These are phyloP conservation scores for Penicillium salamii DNA, from an alignment of 495 filamentous ascomycete genomes.

Conservation along the genomic window DNA sequence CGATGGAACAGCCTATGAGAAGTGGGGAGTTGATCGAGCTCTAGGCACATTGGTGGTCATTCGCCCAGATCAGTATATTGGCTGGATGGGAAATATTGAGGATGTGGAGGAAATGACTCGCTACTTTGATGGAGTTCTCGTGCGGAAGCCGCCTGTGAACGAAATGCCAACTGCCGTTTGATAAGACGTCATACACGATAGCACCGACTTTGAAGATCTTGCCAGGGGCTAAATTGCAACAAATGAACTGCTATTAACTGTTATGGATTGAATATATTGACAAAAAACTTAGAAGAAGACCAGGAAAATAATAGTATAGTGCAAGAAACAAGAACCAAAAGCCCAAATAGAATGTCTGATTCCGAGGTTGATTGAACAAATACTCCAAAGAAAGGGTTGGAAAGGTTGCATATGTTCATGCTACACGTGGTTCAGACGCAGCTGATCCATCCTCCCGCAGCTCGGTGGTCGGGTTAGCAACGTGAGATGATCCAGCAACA, in stretches of 20 bases:
- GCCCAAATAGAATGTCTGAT: too few relatives aligned
- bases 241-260: background rate
- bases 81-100: conserved; percentile 56
- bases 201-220: too few relatives aligned
- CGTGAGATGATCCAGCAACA: conserved; percentile 14
- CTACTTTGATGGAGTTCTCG: conserved; percentile 30
- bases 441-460: conserved; percentile 9
- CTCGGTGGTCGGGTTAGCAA: conserved; percentile 11
- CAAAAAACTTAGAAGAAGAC: background rate
- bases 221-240: too few relatives aligned
- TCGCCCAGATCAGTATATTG: conserved; percentile 64
- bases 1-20: conserved; percentile 57
- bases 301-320: too few relatives aligned
- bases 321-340: too few relatives aligned
- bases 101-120: conserved; percentile 42
- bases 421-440: background rate
- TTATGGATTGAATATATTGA: background rate
- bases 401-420: too few relatives aligned
- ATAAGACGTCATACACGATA: background rate
- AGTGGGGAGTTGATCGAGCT: conserved; percentile 56
- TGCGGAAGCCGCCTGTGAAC: background rate
- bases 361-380: too few relatives aligned
- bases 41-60: conserved; percentile 57
- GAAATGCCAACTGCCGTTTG: background rate
- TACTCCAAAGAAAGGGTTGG: too few relatives aligned